Percentiles rank a stretch among this genome's conserved stretches.
These are phyloP conservation scores for Nevesoporus exiguus DNA, from an alignment of 768 basidiomycete genomes.

Conservation along the genomic window DNA sequence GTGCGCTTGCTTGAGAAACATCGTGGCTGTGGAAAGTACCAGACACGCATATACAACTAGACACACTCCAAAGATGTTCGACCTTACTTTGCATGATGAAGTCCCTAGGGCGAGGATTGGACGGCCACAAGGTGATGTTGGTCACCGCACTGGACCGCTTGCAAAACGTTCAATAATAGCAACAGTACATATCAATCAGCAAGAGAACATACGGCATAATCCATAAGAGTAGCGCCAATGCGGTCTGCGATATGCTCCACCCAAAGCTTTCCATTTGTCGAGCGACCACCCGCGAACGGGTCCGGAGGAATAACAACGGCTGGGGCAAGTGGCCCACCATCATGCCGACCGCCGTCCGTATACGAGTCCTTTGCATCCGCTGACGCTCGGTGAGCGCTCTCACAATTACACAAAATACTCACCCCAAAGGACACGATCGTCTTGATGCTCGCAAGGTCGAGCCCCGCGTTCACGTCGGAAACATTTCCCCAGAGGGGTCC, in stretches of 20 bases:
- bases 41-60: not conserved
- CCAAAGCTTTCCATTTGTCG: constrained; percentile 52
- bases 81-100: constrained; percentile 44
- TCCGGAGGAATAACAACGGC: constrained; percentile 41
- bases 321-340: constrained; percentile 42
- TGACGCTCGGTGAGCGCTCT: not conserved
- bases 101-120: constrained; percentile 44
- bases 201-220: constrained; percentile 44
- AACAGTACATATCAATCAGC: not conserved
- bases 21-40: constrained; percentile 31
- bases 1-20: constrained; percentile 44
- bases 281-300: constrained; percentile 47
- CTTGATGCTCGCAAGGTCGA: constrained; percentile 35
- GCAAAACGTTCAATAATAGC: not conserved
- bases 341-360: constrained; percentile 47
- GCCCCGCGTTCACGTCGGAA: constrained; percentile 48
- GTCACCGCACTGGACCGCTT: constrained; percentile 43
- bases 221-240: constrained; percentile 41
- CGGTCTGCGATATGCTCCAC: constrained; percentile 42
- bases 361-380: constrained; percentile 51
- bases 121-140: constrained; percentile 49
- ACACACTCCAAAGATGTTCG: not conserved
- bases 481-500: constrained; percentile 38
- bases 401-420: constrained; percentile 8
- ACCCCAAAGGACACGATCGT: constrained; percentile 56